These are phyloP conservation scores for Pseudotulostoma volvatum DNA, from an alignment of 495 filamentous ascomycete genomes.

Conservation along the genomic window DNA sequence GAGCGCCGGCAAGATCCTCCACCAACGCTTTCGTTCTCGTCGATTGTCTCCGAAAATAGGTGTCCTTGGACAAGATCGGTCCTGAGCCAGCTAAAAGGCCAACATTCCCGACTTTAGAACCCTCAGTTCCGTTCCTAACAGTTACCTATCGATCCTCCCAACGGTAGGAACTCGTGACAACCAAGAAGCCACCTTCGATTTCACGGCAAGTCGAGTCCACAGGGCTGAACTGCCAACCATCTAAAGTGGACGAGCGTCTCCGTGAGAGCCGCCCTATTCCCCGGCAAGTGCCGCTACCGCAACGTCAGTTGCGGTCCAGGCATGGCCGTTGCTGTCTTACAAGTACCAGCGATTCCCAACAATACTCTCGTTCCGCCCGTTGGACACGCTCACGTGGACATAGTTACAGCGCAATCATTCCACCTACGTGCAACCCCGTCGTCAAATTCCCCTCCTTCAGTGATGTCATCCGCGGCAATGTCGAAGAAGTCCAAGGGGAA, in stretches of 20 bases:
- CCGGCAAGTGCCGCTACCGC: constrained; percentile 1
- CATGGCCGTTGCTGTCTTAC: constrained; percentile 2
- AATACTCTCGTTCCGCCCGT: not conserved
- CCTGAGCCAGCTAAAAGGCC: too few relatives aligned
- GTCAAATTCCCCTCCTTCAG: not conserved
- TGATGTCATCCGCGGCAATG: constrained; percentile 29
- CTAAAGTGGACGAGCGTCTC: too few relatives aligned
- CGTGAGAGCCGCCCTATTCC: too few relatives aligned
- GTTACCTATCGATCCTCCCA: too few relatives aligned
- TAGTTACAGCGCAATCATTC: constrained; percentile 1
- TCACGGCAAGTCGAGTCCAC: not conserved
- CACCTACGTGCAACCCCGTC: not conserved
- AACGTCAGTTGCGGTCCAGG: constrained; percentile 4
- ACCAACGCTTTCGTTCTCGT: too few relatives aligned
- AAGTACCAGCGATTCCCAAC: not conserved
- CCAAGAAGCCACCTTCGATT: too few relatives aligned
- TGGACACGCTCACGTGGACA: constrained; percentile 11
- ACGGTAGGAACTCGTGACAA: too few relatives aligned
- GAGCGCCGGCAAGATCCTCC: too few relatives aligned
- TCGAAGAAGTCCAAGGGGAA: constrained; percentile 57
- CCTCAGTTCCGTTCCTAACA: too few relatives aligned
- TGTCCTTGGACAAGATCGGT: too few relatives aligned
- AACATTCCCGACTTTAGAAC: too few relatives aligned
- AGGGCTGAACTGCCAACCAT: not conserved
- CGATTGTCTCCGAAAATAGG: too few relatives aligned